Conservation (phyloP, 1,139 yeast species). For the Diutina neorugosa region DNA sequence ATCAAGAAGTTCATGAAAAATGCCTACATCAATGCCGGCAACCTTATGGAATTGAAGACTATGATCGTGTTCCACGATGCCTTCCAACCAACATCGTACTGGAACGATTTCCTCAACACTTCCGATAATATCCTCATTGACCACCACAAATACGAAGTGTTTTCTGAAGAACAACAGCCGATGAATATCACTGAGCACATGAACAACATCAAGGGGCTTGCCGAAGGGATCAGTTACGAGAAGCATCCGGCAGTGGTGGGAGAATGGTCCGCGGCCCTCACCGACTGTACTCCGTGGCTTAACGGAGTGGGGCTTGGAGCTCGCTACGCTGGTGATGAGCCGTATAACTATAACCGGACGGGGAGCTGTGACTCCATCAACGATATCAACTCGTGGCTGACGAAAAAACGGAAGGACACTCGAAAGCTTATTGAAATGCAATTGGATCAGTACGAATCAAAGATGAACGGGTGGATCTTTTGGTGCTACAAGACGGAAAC, state of each 20-base stretch:
- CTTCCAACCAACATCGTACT: slow-evolving; percentile 35
- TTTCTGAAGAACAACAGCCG: slow-evolving; percentile 29
- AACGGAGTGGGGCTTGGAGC: slow-evolving; percentile 52
- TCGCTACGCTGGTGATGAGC: slow-evolving; percentile 34
- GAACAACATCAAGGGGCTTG: slow-evolving; percentile 22
- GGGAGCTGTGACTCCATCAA: slow-evolving; percentile 19
- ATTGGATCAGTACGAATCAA: slow-evolving; percentile 29
- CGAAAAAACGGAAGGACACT: slow-evolving; percentile 27
- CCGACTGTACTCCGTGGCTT: slow-evolving; percentile 57
- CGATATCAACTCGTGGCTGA: slow-evolving; percentile 25
- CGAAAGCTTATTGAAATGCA: slow-evolving; percentile 36
- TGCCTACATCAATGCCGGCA: slow-evolving; percentile 27
- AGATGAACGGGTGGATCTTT: slow-evolving; percentile 48
- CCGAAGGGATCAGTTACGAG: slow-evolving; percentile 23
- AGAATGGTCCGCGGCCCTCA: slow-evolving; percentile 54
- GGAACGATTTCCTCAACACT: slow-evolving; percentile 29
- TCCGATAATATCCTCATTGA: slow-evolving; percentile 35
- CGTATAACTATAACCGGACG: slow-evolving; percentile 17
- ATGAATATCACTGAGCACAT: slow-evolving; percentile 27
- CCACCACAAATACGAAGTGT: slow-evolving; percentile 57
- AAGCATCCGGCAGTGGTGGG: slow-evolving; percentile 46
- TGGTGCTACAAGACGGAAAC: slow-evolving; percentile 62
- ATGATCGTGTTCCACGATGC: slow-evolving; percentile 51
- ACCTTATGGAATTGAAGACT: slow-evolving; percentile 21
- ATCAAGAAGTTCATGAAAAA: slow-evolving; percentile 29